These are phyloP conservation scores for Hypsizygus marmoreus DNA, from an alignment of 768 basidiomycete species.

Conservation along the genomic window DNA sequence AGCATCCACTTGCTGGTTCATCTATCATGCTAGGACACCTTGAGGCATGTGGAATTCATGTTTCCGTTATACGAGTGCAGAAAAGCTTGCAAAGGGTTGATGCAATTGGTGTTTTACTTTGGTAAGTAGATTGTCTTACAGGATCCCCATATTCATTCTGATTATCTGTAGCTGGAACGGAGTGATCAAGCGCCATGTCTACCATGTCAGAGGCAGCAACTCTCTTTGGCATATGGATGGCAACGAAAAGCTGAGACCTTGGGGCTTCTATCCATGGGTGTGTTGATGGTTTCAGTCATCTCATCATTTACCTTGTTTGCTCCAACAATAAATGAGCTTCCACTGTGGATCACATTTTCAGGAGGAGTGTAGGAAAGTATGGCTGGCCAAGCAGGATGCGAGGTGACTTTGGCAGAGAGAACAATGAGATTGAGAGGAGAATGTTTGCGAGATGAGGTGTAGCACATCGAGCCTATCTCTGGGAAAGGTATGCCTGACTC, in stretches of 20 bases:
- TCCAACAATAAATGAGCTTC: conserved; percentile 30
- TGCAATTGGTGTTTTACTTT: conserved; percentile 25
- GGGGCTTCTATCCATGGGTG: conserved; percentile 39
- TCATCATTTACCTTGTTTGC: conserved; percentile 27
- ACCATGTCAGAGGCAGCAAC: conserved; percentile 31
- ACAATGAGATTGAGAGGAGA: conserved; percentile 23
- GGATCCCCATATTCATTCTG: too few relatives aligned
- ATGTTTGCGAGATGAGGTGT: too few relatives aligned
- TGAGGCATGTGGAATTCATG: conserved; percentile 20
- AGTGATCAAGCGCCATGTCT: conserved; percentile 21
- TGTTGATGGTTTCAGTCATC: conserved; percentile 43
- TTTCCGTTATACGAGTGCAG: conserved; percentile 23
- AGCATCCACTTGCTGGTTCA: conserved; percentile 28
- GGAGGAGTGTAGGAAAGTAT: conserved; percentile 18
- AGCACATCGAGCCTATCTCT: too few relatives aligned
- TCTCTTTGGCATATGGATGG: conserved; percentile 38
- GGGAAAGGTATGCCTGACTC: too few relatives aligned
- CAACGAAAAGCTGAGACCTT: conserved; percentile 36
- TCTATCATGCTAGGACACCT: conserved; percentile 31
- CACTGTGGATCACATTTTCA: too few relatives aligned
- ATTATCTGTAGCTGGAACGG: not conserved
- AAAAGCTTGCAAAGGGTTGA: conserved; percentile 31
- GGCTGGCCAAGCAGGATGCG: conserved; percentile 32
- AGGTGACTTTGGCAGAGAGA: conserved; percentile 29
- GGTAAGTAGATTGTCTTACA: conserved; percentile 18